phyloP scores from a whole-genome alignment of 2,329 filamentous ascomycete species.

The Coniella vitis region DNA sequence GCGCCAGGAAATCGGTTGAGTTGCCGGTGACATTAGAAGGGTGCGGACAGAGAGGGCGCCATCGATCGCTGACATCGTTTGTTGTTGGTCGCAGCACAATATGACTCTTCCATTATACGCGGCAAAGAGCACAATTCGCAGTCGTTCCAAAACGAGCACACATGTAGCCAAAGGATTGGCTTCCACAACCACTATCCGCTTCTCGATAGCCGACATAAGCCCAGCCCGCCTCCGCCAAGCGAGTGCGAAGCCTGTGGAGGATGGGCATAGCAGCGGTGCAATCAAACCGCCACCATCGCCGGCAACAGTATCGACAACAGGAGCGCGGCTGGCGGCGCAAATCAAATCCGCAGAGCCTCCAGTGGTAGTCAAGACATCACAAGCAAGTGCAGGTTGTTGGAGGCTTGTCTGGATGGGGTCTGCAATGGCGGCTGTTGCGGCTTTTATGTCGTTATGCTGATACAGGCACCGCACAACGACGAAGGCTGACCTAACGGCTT shows the following conservation, averaged over 20 bases:
- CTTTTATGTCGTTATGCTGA: conserved; percentile 24
- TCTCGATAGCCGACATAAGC: background rate
- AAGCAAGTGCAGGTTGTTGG: conserved; percentile 19
- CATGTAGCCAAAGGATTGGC: conserved; percentile 43
- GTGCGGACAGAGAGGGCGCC: no score
- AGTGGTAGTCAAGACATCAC: conserved; percentile 13
- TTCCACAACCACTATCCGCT: conserved; percentile 23
- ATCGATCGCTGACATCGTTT: background rate
- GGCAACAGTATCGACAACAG: background rate
- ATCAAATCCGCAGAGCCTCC: background rate
- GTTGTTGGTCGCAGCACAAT: background rate
- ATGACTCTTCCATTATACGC: background rate
- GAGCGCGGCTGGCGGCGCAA: background rate
- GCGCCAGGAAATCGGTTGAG: no score
- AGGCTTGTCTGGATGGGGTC: conserved; percentile 20
- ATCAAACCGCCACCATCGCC: background rate
- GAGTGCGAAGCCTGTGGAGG: no score
- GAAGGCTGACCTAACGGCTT: background rate
- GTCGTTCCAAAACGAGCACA: conserved; percentile 15
- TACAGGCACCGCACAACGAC: no score
- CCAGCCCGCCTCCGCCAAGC: no score
- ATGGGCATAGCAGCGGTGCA: background rate
- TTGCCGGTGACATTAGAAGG: no score
- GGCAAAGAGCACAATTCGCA: conserved; percentile 37
- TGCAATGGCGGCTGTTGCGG: conserved; percentile 21